Evolutionary conservation across 78 protist genomes (phyloP).

Genomic region (Dictyostelium intermedium): DNA sequence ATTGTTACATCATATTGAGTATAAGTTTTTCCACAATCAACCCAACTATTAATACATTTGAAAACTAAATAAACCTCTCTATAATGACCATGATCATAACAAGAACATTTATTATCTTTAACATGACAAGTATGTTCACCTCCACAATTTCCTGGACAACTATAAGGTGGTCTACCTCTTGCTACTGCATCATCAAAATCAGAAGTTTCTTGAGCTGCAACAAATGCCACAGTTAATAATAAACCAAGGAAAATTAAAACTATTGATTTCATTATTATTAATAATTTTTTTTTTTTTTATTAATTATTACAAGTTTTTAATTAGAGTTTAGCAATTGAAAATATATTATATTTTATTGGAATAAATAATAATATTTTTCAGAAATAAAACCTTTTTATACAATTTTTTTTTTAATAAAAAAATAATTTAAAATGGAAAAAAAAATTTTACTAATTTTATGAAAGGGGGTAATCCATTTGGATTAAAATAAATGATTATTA

Average conservation of each 20-base stretch:
- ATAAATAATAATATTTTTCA: no score
- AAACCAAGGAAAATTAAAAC: background rate
- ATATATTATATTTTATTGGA: no score
- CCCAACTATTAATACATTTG: background rate
- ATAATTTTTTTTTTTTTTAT: no score
- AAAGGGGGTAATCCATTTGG: no score
- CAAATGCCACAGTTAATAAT: background rate
- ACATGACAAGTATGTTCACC: background rate
- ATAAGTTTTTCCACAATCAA: background rate
- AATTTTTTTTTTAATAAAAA: no score
- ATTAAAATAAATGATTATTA: no score
- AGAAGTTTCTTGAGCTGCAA: background rate
- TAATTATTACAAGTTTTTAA: no score
- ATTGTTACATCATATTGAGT: conserved; percentile 24
- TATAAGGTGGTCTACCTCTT: background rate
- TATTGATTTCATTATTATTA: background rate
- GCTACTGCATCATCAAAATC: background rate
- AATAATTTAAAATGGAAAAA: no score
- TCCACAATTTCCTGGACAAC: background rate
- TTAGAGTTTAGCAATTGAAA: no score
- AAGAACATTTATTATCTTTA: background rate
- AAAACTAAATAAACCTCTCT: background rate
- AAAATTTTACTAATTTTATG: no score
- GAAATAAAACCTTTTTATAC: no score
- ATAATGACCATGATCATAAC: background rate